Evolutionary conservation across 2,329 filamentous ascomycete species (phyloP), one percentile per base, ranked within the genome.

Genomic region (Aspergillus sclerotialis): DNA sequence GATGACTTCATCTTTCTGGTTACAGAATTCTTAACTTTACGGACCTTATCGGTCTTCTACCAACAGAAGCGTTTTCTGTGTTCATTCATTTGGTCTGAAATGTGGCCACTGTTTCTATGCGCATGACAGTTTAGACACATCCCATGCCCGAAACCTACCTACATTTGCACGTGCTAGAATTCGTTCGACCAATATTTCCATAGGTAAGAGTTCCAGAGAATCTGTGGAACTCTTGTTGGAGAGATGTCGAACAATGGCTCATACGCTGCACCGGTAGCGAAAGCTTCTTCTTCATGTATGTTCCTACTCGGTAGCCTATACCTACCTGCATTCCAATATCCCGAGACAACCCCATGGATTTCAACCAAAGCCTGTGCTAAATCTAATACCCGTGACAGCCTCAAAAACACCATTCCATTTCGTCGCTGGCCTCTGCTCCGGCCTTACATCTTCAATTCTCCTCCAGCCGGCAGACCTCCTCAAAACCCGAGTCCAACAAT

Each of bases 401-500:
- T 63, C 60, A 14, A 64, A 64, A 52, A 61, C 65, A 5, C 55
- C 76, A 46, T 88, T 86, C 60, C 92, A 96, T 67, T 94, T 96
- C 61, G 65, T 82, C 47, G 90, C 89, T 44, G 92, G 92, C 43
- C 76, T 96, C 36, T 78, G 78, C 53, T 95, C 89, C 6, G 92
- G 92, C 51, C 74, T 94, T 32, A 76, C 86, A 45, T 92, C 88
- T 33, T 89, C 92, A 36, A 80, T 94, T 39, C 79, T 96, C 36
- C 76, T 98, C 11, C 92, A 98, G 63, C 92, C 92, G 16, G 84
- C 92, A 53, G 92, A 98, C 64, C 80, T 98, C 4, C 79, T 98
- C 58, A 98, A 98, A 65, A 98, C 92, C 18, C 82, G 92, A 30
- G 81, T 96, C 26, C 92, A 98, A 59, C 92, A 96, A 62, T 86